phyloP scores from a whole-genome alignment of 108 stramenopile species.

The Conticribra guillardii region DNA sequence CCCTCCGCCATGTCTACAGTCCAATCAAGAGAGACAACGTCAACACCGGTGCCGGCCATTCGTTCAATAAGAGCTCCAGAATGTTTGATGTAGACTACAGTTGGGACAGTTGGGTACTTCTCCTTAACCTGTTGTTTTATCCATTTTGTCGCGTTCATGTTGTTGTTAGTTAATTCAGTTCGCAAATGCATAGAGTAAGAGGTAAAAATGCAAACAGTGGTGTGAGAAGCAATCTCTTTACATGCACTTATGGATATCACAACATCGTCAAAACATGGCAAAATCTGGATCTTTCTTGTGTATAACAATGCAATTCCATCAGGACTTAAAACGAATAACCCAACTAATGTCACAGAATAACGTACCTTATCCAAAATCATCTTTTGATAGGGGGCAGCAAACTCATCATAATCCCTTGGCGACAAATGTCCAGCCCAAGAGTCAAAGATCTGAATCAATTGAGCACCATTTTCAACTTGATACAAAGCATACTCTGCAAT shows the following conservation, averaged over 20 bases:
- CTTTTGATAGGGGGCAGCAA: conserved; percentile 97
- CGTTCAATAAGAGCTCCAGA: conserved; percentile 87
- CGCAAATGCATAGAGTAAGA: too few relatives aligned
- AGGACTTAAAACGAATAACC: neutral
- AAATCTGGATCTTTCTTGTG: too few relatives aligned
- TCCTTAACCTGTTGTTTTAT: conserved; percentile 66
- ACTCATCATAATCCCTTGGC: conserved; percentile 92
- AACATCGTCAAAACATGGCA: too few relatives aligned
- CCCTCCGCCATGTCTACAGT: conserved; percentile 97
- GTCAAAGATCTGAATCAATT: conserved; percentile 99
- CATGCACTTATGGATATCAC: too few relatives aligned
- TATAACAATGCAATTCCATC: too few relatives aligned
- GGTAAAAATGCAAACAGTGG: too few relatives aligned
- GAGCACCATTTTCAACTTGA: conserved; percentile 97
- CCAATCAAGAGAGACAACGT: conserved; percentile 97
- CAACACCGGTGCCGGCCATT: conserved; percentile 95
- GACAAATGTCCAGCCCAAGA: conserved; percentile 97
- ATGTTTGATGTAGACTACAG: conserved; percentile 95
- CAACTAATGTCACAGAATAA: conserved; percentile 1
- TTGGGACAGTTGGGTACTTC: conserved; percentile 91
- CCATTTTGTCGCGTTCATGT: neutral
- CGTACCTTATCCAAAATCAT: conserved; percentile 83
- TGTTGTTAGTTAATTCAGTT: too few relatives aligned
- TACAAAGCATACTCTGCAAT: conserved; percentile 93
- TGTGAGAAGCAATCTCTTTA: too few relatives aligned